Evolutionary conservation across 2,329 filamentous ascomycete genomes (phyloP).

Genomic region (Fusarium drepaniforme): DNA sequence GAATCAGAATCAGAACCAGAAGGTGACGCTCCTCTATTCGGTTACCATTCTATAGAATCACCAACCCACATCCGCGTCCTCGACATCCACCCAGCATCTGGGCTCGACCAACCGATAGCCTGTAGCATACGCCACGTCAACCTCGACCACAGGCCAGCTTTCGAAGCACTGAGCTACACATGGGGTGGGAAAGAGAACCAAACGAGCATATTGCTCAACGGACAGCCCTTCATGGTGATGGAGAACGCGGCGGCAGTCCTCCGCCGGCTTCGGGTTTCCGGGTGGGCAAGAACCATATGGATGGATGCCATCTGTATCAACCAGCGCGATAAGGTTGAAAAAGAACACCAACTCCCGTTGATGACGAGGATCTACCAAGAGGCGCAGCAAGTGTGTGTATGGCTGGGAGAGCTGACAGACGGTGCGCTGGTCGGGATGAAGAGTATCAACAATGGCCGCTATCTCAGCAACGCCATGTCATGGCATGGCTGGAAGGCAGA

Average conservation of each 20-base stretch:
- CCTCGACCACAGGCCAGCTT: background rate
- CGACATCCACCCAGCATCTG: background rate
- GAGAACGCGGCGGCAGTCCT: background rate
- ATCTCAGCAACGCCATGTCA: background rate
- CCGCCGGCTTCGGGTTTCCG: background rate
- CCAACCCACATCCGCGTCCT: background rate
- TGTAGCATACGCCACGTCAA: background rate
- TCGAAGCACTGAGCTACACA: background rate
- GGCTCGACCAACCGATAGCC: background rate
- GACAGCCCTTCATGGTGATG: background rate
- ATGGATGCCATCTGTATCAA: background rate
- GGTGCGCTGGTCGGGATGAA: background rate
- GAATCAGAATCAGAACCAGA: background rate
- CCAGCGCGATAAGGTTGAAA: background rate
- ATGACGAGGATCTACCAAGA: background rate
- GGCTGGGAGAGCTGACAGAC: background rate
- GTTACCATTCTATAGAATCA: background rate
- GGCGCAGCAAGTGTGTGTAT: background rate
- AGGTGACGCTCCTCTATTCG: background rate
- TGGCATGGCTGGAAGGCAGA: background rate
- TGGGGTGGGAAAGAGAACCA: background rate
- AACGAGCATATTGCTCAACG: background rate
- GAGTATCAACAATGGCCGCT: background rate
- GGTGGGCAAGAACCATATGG: background rate
- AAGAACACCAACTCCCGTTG: background rate